Evolutionary conservation across 805 yeast species (phyloP).

Genomic region (Barnettozyma vustinii): DNA sequence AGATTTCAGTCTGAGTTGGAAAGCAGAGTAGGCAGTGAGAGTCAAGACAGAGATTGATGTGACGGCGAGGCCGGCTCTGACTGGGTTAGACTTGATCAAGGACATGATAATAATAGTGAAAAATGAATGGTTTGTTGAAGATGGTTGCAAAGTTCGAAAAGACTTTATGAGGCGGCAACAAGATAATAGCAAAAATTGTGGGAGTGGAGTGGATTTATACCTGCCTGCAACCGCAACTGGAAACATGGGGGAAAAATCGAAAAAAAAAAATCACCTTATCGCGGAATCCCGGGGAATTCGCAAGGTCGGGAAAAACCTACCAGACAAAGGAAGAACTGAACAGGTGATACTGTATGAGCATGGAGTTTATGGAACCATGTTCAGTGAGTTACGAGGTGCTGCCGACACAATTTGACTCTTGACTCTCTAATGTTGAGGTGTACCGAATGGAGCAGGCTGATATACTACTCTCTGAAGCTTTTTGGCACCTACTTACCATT

Average conservation of each 20-base stretch:
- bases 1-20: slow-evolving; percentile 19
- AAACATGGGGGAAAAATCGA: neutral
- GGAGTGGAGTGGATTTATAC: neutral
- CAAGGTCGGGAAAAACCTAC: neutral
- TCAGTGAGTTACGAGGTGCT: too few relatives aligned
- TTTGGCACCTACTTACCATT: too few relatives aligned
- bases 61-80: slow-evolving; percentile 6
- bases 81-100: slow-evolving; percentile 3
- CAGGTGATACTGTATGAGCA: too few relatives aligned
- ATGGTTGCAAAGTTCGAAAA: neutral
- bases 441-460: too few relatives aligned
- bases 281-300: neutral
- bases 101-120: neutral
- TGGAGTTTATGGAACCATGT: too few relatives aligned
- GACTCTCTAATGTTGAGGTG: too few relatives aligned
- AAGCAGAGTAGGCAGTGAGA: slow-evolving; percentile 21
- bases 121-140: neutral
- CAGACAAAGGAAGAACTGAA: too few relatives aligned
- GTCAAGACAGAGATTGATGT: slow-evolving; percentile 18
- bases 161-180: neutral
- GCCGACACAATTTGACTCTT: too few relatives aligned
- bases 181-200: neutral
- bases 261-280: neutral
- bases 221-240: neutral
- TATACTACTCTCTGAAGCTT: too few relatives aligned